Base-by-base conservation (phyloP, 129 eudicot species). In the Arctium minus region DNA sequence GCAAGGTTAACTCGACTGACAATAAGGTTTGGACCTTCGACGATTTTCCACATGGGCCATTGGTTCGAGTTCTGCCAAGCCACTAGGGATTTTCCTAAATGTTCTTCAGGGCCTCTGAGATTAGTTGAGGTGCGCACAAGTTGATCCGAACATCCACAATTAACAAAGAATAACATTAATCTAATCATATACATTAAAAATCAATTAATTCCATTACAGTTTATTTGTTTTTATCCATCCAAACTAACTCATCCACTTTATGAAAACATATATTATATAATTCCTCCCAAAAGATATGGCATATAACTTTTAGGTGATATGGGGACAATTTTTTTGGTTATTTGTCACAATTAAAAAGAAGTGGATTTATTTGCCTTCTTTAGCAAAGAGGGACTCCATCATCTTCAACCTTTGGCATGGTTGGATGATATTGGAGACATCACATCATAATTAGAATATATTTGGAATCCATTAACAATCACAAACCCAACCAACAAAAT, bases 401-500 rank as follows among this genome's bases (percentile, higher is more conserved):
- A 74, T 74, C 69, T 48, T 76, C 36, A 35, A 56, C 68, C 36
- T 48, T 32, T 32, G 70, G 44, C 42, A 76, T 11, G 30, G 68
- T 60, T 60, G n/a, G 8, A 32, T 46, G 79, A 48, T 50, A 76
- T 76, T 50, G 79, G 79, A 75, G 79, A 31, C 56, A 50, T 76
- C 78, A 40, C 62, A 74, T 42, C 79, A 76, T 76, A 76, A 29
- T 31, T 48, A 76, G 70, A 76, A 76, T 76, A 76, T 76, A 76
- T 75, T 48, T 40, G 78, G 64, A 40, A 74, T 74, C 78, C 60
- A 4, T 31, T 48, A 15, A 75, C 22, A n/a, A 75, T 46, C 70
- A 76, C 78, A 74, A 44, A 74, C 65, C 78, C 65, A 74, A 76
- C 68, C 30, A 31, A 46, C 29, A 15, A 76, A 76, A 76, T 76